Base-by-base conservation (phyloP, 2,329 filamentous ascomycete species). In the Alternaria postmessia region DNA sequence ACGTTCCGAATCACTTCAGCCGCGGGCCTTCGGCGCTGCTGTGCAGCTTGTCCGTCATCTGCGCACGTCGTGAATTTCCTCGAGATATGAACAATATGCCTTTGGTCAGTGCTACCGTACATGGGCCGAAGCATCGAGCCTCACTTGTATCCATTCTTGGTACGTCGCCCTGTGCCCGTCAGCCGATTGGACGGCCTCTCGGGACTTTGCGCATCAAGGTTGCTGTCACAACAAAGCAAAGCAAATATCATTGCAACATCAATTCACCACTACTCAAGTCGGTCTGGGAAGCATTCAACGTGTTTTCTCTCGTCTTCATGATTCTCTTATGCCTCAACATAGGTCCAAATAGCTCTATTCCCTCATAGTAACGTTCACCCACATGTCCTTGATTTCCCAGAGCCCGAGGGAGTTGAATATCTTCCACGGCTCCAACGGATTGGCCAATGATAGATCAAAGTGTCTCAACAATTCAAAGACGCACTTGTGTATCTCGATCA, bases 401-500 rank as follows among this genome's bases (percentile, higher is more conserved):
- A 77, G 30, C 1, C 74, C 74, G 49, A 74, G 26, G 6, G 55
- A 63, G 49, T 76, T 73, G 30, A 66, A 70, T 22, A 66, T 63
- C 54, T 68, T 70, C 74, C 75, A 77, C 38, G 72, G 74, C 54
- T 71, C 54, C 30, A 65, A 51, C 1, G 75, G 75, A 54, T 76
- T 68, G 14, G 68, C 68, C 42, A 78, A 51, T 12, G 68, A 67
- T 51, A 78, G 68, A 52, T 77, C 75, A 61, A 78, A 78, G 28
- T 72, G 57, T 30, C 72, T 65, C 42, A 75, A 59, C 48, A 77
- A 59, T 75, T 85, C 81, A 20, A 82, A 79, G 32, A 80, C 72
- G 3, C 77, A 64, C 65, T 80, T 80, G 54, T 78, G 70, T n/a
- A 80, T 67, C 66, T 80, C 77, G 36, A 79, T 69, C 47, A 72